These are phyloP conservation scores for Malassezia sp. DNA, from an alignment of 1,284 basidiomycete species.

Conservation along the genomic window DNA sequence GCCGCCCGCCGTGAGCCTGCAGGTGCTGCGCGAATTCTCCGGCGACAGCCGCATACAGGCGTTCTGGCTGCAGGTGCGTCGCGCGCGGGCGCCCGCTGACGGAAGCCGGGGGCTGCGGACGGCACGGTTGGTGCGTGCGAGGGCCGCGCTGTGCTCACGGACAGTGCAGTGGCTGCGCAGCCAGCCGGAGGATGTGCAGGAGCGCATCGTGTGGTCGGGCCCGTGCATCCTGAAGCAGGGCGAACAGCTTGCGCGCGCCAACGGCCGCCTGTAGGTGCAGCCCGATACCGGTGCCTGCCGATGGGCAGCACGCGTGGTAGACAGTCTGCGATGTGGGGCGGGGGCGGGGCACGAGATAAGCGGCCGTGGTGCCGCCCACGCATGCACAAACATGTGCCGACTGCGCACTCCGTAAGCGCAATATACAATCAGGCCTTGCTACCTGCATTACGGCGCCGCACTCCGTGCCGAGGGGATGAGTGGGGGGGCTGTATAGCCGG, in stretches of 20 bases:
- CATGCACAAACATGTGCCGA: no score
- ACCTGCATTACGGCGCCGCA: no score
- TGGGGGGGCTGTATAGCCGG: no score
- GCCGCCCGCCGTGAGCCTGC: conserved; percentile 31
- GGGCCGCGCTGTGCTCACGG: not conserved
- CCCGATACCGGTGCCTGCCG: no score
- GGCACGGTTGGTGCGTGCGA: not conserved
- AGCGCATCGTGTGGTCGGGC: conserved; percentile 34
- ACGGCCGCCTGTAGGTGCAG: conserved; percentile 32
- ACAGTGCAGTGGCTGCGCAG: conserved; percentile 27
- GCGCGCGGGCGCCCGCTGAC: conserved; percentile 10
- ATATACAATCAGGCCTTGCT: no score
- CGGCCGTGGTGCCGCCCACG: no score
- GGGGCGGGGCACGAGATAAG: no score
- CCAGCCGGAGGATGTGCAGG: conserved; percentile 25
- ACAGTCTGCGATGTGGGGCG: no score
- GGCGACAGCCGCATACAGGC: conserved; percentile 23
- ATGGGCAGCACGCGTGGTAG: no score
- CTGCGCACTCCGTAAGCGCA: no score
- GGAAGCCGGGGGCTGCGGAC: conserved; percentile 12
- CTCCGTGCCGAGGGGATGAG: no score
- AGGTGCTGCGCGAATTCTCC: conserved; percentile 26
- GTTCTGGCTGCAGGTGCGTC: conserved; percentile 43
- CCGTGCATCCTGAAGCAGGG: conserved; percentile 41
- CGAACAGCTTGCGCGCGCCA: conserved; percentile 28